phyloP scores from a whole-genome alignment of 2,329 filamentous ascomycete genomes.

The Fusarium concolor region DNA sequence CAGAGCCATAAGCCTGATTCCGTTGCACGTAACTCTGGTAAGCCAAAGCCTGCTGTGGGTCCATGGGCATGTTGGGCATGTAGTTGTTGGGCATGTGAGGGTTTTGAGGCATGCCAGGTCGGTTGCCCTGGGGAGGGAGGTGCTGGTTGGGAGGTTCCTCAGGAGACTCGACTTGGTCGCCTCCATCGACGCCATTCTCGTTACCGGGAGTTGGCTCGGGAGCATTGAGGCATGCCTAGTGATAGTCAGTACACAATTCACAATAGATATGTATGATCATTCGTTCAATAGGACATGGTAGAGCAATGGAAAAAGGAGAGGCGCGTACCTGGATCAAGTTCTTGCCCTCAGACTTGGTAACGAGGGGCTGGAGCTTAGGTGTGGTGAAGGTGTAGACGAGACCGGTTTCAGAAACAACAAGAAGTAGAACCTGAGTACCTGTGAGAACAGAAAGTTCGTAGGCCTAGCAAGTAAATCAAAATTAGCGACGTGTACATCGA shows the following conservation, averaged over 20 bases:
- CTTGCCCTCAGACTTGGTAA: constrained; percentile 99
- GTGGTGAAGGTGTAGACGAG: constrained; percentile 99
- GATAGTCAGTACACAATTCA: constrained; percentile 26
- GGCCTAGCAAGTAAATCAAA: constrained; percentile 67
- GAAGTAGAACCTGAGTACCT: constrained; percentile 94
- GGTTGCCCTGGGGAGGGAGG: constrained; percentile 70
- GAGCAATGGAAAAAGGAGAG: not conserved
- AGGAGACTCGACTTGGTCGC: constrained; percentile 85
- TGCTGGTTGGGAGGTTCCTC: constrained; percentile 86
- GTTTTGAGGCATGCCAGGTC: constrained; percentile 74
- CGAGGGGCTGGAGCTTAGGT: constrained; percentile 95
- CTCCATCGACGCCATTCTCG: constrained; percentile 83
- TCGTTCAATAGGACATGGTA: not conserved
- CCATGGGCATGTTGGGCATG: constrained; percentile 74
- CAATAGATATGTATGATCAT: not conserved
- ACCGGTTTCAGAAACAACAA: constrained; percentile 97
- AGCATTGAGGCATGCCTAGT: constrained; percentile 94
- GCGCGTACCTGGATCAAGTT: constrained; percentile 93
- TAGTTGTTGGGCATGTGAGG: constrained; percentile 73
- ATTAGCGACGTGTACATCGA: constrained; percentile 35
- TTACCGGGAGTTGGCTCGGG: constrained; percentile 86
- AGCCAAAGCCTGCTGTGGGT: constrained; percentile 81
- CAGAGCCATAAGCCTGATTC: constrained; percentile 75
- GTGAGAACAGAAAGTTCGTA: constrained; percentile 98
- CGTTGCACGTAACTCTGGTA: constrained; percentile 88